phyloP scores from a whole-genome alignment of 257 asterid species.

The Gentiana dahurica region DNA sequence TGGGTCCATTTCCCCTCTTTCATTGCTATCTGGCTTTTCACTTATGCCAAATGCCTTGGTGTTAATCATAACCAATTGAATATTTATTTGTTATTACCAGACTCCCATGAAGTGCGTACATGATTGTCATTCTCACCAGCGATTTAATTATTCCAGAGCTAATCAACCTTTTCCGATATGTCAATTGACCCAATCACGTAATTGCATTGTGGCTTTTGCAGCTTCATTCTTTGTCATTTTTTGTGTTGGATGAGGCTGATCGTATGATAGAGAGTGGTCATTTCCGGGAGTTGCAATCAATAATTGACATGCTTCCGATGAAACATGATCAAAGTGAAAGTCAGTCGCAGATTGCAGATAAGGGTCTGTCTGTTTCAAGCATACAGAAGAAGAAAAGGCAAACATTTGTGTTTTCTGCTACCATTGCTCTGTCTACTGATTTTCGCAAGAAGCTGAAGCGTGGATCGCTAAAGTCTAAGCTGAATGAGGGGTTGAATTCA shows the following conservation, averaged over 20 bases:
- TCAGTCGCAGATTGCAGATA: constrained; percentile 41
- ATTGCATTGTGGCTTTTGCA: constrained; percentile 25
- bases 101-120: too few relatives aligned
- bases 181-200: too few relatives aligned
- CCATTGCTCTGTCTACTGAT: constrained; percentile 86
- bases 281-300: constrained; percentile 88
- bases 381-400: constrained; percentile 83
- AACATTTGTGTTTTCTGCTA: constrained; percentile 94
- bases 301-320: constrained; percentile 90
- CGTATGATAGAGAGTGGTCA: constrained; percentile 97
- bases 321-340: constrained; percentile 40
- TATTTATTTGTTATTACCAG: too few relatives aligned
- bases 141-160: background rate
- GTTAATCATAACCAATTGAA: too few relatives aligned
- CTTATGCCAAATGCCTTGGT: too few relatives aligned
- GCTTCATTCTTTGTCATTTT: constrained; percentile 89
- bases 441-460: constrained; percentile 86
- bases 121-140: too few relatives aligned
- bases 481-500: constrained; percentile 58
- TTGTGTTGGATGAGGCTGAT: constrained; percentile 98
- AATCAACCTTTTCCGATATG: background rate
- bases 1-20: too few relatives aligned
- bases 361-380: constrained; percentile 53
- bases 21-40: too few relatives aligned
- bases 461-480: constrained; percentile 42